A percentile compares a stretch with the other conserved stretches of the same genome.
Conservation (phyloP, 306 rosid species). For the Sphenostylis stenocarpa region DNA sequence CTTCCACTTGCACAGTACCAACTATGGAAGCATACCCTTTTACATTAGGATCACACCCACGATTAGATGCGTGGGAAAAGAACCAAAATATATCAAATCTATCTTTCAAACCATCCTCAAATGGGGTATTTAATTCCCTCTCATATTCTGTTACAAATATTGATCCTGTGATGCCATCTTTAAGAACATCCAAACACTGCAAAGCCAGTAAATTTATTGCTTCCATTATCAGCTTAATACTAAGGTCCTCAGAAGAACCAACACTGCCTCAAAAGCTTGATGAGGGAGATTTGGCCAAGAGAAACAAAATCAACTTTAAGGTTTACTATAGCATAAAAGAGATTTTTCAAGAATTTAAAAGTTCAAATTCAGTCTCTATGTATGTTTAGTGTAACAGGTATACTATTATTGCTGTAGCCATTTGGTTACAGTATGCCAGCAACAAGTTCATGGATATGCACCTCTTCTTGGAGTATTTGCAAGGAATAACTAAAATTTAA, state of each 20-base stretch:
- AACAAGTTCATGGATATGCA: not conserved
- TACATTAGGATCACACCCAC: too few relatives aligned
- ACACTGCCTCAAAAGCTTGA: not conserved
- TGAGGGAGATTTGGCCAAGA: not conserved
- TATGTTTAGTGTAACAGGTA: not conserved
- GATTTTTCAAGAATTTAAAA: not conserved
- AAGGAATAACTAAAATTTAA: not conserved
- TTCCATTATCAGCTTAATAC: not conserved
- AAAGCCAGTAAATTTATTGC: not conserved
- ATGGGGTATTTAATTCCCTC: too few relatives aligned
- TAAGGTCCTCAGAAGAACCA: not conserved
- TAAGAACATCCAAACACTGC: not conserved
- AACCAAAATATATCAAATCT: too few relatives aligned
- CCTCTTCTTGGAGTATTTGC: not conserved
- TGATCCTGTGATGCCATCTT: not conserved
- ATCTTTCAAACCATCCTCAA: not conserved
- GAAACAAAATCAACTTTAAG: not conserved
- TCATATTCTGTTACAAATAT: not conserved
- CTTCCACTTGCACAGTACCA: too few relatives aligned
- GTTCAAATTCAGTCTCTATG: not conserved
- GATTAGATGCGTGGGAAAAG: too few relatives aligned
- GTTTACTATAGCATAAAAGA: not conserved
- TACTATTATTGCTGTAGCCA: not conserved
- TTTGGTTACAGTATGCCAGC: not conserved
- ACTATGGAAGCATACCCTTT: too few relatives aligned